phyloP scores from a whole-genome alignment of 208 protist genomes.

The Trypanosoma rangeli region DNA sequence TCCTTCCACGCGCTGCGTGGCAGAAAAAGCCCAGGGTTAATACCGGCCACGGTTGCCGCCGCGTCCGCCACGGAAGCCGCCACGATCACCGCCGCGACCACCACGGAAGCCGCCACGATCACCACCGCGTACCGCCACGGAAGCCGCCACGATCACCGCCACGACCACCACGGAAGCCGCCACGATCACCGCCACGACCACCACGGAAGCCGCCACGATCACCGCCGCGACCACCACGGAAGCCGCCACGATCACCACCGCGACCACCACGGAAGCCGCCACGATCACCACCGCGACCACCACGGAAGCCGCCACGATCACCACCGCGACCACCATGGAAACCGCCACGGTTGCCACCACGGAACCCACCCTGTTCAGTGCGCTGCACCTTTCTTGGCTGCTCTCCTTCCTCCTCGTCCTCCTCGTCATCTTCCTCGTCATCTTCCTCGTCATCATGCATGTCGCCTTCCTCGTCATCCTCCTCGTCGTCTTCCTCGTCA shows the following conservation, averaged over 20 bases:
- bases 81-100: slow-evolving; percentile 22
- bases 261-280: slow-evolving; percentile 7
- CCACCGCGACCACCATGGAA: slow-evolving; percentile 53
- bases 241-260: slow-evolving; percentile 17
- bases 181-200: slow-evolving; percentile 53
- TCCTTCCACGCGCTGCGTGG: neutral
- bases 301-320: slow-evolving; percentile 61
- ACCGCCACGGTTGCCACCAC: slow-evolving; percentile 37
- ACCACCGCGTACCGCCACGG: slow-evolving; percentile 36
- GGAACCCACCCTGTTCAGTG: slow-evolving; percentile 53
- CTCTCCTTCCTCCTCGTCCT: slow-evolving; percentile 38
- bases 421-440: slow-evolving; percentile 36
- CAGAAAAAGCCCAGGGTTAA: neutral
- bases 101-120: slow-evolving; percentile 65
- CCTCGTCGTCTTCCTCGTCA: slow-evolving; percentile 49
- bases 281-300: slow-evolving; percentile 27
- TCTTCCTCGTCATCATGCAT: slow-evolving; percentile 34
- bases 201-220: slow-evolving; percentile 26
- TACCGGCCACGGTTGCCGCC: neutral
- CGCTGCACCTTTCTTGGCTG: slow-evolving; percentile 76
- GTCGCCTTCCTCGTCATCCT: slow-evolving; percentile 35
- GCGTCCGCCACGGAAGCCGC: slow-evolving; percentile 1
- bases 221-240: slow-evolving; percentile 36
- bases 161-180: slow-evolving; percentile 63
- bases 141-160: slow-evolving; percentile 30